phyloP scores from a whole-genome alignment of 345 rosid genomes.

The Excoecaria agallocha region DNA sequence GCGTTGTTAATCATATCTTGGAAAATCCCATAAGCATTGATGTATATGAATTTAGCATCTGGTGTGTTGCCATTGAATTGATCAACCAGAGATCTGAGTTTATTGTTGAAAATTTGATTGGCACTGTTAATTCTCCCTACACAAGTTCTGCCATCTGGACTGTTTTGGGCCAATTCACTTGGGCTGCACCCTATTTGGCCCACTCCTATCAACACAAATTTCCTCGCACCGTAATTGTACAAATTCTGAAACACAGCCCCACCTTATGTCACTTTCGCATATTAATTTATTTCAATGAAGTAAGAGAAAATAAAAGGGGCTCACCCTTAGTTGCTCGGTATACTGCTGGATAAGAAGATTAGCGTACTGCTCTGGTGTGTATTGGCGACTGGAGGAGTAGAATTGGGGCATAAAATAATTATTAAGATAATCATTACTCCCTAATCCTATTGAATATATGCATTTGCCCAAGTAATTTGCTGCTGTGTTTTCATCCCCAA shows the following conservation, averaged over 20 bases:
- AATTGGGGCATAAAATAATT: conserved; percentile 80
- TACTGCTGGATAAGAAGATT: conserved; percentile 56
- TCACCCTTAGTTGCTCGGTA: conserved; percentile 54
- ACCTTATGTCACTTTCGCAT: no score
- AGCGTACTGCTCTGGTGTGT: conserved; percentile 56
- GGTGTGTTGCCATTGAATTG: conserved; percentile 51
- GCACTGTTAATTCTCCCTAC: conserved; percentile 56
- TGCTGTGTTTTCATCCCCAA: conserved; percentile 56
- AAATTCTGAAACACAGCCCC: conserved; percentile 34
- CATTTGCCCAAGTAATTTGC: conserved; percentile 57
- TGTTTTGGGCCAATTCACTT: conserved; percentile 57
- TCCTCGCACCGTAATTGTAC: conserved; percentile 78
- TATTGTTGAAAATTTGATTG: conserved; percentile 63
- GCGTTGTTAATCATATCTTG: conserved; percentile 56
- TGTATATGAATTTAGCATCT: conserved; percentile 59
- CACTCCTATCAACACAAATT: conserved; percentile 67
- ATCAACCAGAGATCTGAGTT: conserved; percentile 62
- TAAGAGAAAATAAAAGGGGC: background rate
- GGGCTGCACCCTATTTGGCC: conserved; percentile 95
- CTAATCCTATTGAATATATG: conserved; percentile 68
- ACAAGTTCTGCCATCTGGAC: conserved; percentile 65
- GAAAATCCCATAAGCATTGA: conserved; percentile 73
- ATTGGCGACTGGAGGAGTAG: conserved; percentile 54
- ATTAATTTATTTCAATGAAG: background rate
- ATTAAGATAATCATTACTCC: conserved; percentile 96